These are phyloP conservation scores for Karstenula rhodostoma DNA, from an alignment of 2,329 filamentous ascomycete genomes.

Conservation along the genomic window DNA sequence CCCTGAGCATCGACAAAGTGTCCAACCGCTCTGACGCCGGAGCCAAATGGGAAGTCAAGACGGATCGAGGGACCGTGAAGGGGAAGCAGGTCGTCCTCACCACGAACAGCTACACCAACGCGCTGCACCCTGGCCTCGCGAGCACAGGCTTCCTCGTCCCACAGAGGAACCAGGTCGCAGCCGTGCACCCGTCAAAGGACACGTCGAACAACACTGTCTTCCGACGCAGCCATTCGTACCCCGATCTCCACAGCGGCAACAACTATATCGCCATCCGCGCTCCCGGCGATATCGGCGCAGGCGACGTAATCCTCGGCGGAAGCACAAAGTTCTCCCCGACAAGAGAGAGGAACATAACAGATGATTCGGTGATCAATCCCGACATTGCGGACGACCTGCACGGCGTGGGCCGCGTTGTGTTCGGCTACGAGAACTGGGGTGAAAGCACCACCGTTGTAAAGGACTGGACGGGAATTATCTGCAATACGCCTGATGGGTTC, in stretches of 20 bases:
- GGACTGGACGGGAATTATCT: constrained; percentile 12
- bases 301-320: constrained; percentile 14
- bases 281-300: constrained; percentile 8
- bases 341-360: constrained; percentile 9
- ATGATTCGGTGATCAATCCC: constrained; percentile 9
- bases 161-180: constrained; percentile 9
- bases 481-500: constrained; percentile 13
- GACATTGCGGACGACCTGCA: constrained; percentile 11
- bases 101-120: constrained; percentile 14
- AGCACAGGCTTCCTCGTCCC: constrained; percentile 9
- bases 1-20: neutral
- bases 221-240: constrained; percentile 10
- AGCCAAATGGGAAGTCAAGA: constrained; percentile 21
- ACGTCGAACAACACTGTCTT: constrained; percentile 12
- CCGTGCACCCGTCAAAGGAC: constrained; percentile 7
- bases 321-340: constrained; percentile 14
- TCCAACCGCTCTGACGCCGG: neutral
- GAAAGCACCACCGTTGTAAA: constrained; percentile 6
- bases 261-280: constrained; percentile 15
- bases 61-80: constrained; percentile 11
- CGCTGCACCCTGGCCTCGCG: constrained; percentile 11
- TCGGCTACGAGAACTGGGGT: constrained; percentile 13
- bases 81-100: constrained; percentile 7
- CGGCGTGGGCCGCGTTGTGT: constrained; percentile 10
- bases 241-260: constrained; percentile 10